Evolutionary conservation across 1,139 yeast genomes (phyloP), one percentile per base, ranked within the genome.

Genomic region (Arxiozyma heterogenica): DNA sequence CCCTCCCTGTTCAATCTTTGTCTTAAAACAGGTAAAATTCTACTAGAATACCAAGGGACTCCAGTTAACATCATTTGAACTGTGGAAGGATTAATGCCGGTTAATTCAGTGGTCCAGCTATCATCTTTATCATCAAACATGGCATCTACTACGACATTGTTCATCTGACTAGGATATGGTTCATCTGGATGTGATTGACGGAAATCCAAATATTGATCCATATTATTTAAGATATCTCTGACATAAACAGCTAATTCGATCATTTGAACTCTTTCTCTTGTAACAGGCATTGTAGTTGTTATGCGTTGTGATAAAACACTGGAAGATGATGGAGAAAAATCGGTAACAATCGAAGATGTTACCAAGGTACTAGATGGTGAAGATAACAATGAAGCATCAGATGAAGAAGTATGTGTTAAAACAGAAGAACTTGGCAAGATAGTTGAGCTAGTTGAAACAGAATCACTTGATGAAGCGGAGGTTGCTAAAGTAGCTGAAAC

Each of bases 31-130:
- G 39, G 43, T 4, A 15, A 18, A 41, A 69, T 55, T 70, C 78
- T 72, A 45, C 70, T 58, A 15, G 73, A 66, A 61, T 73, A 74
- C 77, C 77, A 74, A 62, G 77, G 77, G 52, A 75, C 63, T 42
- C 63, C 69, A 43, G 75, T 68, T 25, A 70, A 72, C 57, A 71
- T 68, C n/a, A 67, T 54, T 17, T 68, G 58, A 47, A 67, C 67
- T n/a, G 47, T 43, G 12, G 54, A 44, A 20, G 50, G 47, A 9
- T 41, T 47, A 44, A 50, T 52, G 42, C 51, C 51, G 30, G 49
- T 44, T 21, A 54, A 43, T 8, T 43, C 50, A 43, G 56, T 49
- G 7, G 47, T 44, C 43, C 44, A 50, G 17, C 18, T 12, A 20
- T 49, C 47, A 15, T 43, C 30, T 3, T 41, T n/a, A 22, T 30